These are phyloP conservation scores for Drechslerella dactyloides DNA, from an alignment of 2,329 filamentous ascomycete genomes.

Conservation along the genomic window DNA sequence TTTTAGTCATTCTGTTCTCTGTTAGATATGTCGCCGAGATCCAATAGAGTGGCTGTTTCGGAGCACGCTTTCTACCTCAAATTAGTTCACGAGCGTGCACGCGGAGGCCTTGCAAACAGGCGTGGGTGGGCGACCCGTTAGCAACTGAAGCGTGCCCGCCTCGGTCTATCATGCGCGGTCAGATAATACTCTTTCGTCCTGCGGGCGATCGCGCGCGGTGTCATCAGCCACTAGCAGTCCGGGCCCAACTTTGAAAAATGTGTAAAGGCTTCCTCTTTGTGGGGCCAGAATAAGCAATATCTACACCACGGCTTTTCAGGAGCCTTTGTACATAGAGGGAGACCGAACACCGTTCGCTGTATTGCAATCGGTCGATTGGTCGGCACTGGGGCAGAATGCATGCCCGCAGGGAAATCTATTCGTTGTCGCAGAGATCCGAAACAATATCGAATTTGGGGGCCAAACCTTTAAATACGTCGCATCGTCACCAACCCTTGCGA, in stretches of 20 bases:
- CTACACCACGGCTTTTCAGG: too few relatives aligned
- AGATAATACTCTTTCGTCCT: background rate
- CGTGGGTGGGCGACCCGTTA: too few relatives aligned
- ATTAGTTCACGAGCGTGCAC: background rate
- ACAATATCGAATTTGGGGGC: background rate
- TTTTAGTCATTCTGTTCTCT: background rate
- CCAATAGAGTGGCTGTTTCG: conserved; percentile 24
- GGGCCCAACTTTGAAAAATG: too few relatives aligned
- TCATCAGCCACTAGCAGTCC: too few relatives aligned
- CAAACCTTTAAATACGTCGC: too few relatives aligned
- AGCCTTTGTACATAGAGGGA: too few relatives aligned
- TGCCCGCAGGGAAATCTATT: background rate
- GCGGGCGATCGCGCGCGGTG: conserved; percentile 6
- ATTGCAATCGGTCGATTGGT: background rate
- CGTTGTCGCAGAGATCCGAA: conserved; percentile 9
- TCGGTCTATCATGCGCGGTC: too few relatives aligned
- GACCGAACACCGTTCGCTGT: too few relatives aligned
- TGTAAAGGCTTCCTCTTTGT: too few relatives aligned
- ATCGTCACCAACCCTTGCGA: conserved; percentile 2
- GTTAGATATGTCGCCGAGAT: background rate
- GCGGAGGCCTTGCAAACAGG: background rate
- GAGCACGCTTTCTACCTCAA: conserved; percentile 6
- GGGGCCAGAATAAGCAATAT: too few relatives aligned
- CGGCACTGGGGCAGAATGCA: background rate
- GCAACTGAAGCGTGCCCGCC: too few relatives aligned